phyloP scores from a whole-genome alignment of 1,284 basidiomycete species.

The Boletus smithii region DNA sequence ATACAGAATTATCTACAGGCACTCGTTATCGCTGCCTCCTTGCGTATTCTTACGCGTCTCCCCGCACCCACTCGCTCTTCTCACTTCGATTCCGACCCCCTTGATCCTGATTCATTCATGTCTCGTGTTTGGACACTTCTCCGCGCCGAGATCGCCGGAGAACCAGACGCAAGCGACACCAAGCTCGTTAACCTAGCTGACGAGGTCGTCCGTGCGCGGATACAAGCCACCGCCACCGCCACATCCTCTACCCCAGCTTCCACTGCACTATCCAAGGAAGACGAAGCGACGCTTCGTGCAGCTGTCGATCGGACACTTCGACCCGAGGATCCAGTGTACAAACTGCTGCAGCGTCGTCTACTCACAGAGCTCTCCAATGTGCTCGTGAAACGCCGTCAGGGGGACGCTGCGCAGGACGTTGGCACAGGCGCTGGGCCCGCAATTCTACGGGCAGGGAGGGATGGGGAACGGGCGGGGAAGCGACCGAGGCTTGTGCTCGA shows the following conservation, averaged over 20 bases:
- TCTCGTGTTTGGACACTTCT: slow-evolving; percentile 63
- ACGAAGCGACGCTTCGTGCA: slow-evolving; percentile 49
- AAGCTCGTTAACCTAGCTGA: slow-evolving; percentile 67
- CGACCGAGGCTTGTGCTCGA: slow-evolving; percentile 29
- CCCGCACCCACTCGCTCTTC: slow-evolving; percentile 24
- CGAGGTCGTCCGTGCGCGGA: slow-evolving; percentile 56
- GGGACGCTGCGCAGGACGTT: slow-evolving; percentile 2
- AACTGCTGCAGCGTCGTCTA: slow-evolving; percentile 56
- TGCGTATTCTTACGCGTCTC: slow-evolving; percentile 52
- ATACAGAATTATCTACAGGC: slow-evolving; percentile 71
- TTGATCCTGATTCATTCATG: slow-evolving; percentile 39
- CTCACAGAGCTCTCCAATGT: slow-evolving; percentile 42
- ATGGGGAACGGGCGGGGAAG: slow-evolving; percentile 25
- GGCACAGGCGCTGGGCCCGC: slow-evolving; percentile 28
- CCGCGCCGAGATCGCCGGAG: slow-evolving; percentile 51
- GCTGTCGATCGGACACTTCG: slow-evolving; percentile 61
- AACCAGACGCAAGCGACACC: slow-evolving; percentile 39
- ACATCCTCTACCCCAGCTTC: slow-evolving; percentile 5
- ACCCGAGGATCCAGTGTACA: slow-evolving; percentile 61
- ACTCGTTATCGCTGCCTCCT: slow-evolving; percentile 58
- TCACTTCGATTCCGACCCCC: background rate
- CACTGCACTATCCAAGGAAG: slow-evolving; percentile 34
- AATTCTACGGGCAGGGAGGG: slow-evolving; percentile 46
- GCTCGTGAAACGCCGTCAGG: slow-evolving; percentile 26
- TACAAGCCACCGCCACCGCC: slow-evolving; percentile 13